Evolutionary conservation across 148 eudicot species (phyloP).

Genomic region (Linanthus parryae): DNA sequence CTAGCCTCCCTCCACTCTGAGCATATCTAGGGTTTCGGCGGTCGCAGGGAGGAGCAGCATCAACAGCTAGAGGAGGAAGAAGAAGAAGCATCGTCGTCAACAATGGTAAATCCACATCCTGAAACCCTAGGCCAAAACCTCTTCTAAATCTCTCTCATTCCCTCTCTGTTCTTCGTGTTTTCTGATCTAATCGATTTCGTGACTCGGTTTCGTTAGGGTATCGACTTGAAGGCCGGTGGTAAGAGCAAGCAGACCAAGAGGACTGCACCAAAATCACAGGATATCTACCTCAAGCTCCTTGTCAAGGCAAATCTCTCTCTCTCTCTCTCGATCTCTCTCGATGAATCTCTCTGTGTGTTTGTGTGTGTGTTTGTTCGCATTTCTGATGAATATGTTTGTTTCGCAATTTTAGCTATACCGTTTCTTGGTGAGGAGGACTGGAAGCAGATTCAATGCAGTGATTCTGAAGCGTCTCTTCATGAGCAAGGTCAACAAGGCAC

Average conservation of each 20-base stretch:
- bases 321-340: not conserved
- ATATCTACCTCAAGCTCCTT: slow-evolving; percentile 57
- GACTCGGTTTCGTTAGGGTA: slow-evolving; percentile 31
- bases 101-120: too few species aligned
- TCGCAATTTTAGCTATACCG: slow-evolving; percentile 51
- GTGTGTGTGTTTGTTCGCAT: not conserved
- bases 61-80: too few species aligned
- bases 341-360: not conserved
- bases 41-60: too few species aligned
- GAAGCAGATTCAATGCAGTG: slow-evolving; percentile 82
- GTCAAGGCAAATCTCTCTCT: slow-evolving; percentile 39
- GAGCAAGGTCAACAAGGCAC: slow-evolving; percentile 87
- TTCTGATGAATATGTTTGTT: not conserved
- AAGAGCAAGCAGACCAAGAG: slow-evolving; percentile 61
- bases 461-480: slow-evolving; percentile 80
- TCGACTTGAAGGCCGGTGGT: slow-evolving; percentile 67
- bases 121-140: too few species aligned
- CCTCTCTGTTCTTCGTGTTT: too few species aligned
- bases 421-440: slow-evolving; percentile 83
- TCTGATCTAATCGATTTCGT: too few species aligned
- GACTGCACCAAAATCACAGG: slow-evolving; percentile 56
- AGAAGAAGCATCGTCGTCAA: too few species aligned
- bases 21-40: too few species aligned
- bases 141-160: too few species aligned
- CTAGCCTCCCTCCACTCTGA: too few species aligned